phyloP scores from a whole-genome alignment of 164 flowering plant genomes.

The Stephania japonica region DNA sequence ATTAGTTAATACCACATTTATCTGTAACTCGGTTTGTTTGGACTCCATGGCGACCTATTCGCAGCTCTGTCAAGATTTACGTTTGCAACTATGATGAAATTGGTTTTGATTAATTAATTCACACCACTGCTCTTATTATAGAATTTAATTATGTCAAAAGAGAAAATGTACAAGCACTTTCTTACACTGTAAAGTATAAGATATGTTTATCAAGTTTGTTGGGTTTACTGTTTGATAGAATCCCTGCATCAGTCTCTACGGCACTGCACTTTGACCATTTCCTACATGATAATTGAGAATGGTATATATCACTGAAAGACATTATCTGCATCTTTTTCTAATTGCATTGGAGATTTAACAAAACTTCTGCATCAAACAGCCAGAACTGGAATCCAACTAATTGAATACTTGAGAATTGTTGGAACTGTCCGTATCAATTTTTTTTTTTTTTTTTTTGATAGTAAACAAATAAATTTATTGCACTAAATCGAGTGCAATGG shows the following conservation, averaged over 20 bases:
- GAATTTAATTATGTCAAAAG: not conserved
- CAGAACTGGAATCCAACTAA: not conserved
- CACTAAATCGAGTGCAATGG: no score
- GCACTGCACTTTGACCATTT: not conserved
- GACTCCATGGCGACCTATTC: not conserved
- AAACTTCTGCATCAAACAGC: not conserved
- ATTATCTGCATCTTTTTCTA: not conserved
- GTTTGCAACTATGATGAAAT: not conserved
- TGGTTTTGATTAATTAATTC: not conserved
- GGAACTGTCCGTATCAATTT: not conserved
- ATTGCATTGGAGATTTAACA: not conserved
- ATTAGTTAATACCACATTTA: not conserved
- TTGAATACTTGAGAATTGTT: not conserved
- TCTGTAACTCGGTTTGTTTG: not conserved
- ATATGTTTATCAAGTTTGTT: not conserved
- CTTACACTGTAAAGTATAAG: not conserved
- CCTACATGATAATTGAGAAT: not conserved
- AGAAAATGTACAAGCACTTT: not conserved
- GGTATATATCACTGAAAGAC: not conserved
- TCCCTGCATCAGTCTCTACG: no score
- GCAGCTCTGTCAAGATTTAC: not conserved
- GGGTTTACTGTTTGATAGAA: not conserved
- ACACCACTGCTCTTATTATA: not conserved
- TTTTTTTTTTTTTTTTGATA: not conserved
- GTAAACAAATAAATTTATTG: no score